These are phyloP conservation scores for Jasminum sambac DNA, from an alignment of 257 asterid species.

Conservation along the genomic window DNA sequence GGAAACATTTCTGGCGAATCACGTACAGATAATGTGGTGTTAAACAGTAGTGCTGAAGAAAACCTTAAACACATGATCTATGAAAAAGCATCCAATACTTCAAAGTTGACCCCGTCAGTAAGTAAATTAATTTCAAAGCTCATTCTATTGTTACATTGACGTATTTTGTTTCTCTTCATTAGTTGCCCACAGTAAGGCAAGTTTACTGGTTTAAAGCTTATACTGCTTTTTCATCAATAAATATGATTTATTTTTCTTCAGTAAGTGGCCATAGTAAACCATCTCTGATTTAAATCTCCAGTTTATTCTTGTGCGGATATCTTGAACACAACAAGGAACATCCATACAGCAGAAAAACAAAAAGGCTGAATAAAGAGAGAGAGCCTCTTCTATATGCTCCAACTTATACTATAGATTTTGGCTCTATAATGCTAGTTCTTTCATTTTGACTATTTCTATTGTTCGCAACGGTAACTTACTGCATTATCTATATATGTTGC, in stretches of 20 bases:
- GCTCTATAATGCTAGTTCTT: not conserved
- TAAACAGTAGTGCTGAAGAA: slow-evolving; percentile 72
- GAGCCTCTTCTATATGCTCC: not conserved
- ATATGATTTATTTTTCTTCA: not conserved
- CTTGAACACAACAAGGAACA: slow-evolving; percentile 9
- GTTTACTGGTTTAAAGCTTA: slow-evolving; percentile 27
- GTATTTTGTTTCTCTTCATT: slow-evolving; percentile 2
- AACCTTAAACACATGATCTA: slow-evolving; percentile 65
- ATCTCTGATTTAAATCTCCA: not conserved
- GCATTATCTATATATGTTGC: slow-evolving; percentile 35
- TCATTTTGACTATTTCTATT: slow-evolving; percentile 8
- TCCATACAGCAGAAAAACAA: slow-evolving; percentile 16
- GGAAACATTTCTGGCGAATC: slow-evolving; percentile 84
- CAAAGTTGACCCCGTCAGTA: slow-evolving; percentile 90
- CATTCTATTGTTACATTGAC: slow-evolving; percentile 5
- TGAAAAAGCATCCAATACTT: slow-evolving; percentile 68
- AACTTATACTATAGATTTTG: not conserved
- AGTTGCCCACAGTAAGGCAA: slow-evolving; percentile 7
- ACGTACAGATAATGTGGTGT: slow-evolving; percentile 49
- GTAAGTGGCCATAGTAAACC: not conserved
- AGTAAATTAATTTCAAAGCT: slow-evolving; percentile 30
- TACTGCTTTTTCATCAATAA: not conserved
- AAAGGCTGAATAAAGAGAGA: not conserved
- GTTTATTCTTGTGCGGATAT: not conserved
- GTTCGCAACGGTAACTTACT: slow-evolving; percentile 13